Conservation (phyloP, 257 asterid genomes). For the Gentiana straminea region DNA sequence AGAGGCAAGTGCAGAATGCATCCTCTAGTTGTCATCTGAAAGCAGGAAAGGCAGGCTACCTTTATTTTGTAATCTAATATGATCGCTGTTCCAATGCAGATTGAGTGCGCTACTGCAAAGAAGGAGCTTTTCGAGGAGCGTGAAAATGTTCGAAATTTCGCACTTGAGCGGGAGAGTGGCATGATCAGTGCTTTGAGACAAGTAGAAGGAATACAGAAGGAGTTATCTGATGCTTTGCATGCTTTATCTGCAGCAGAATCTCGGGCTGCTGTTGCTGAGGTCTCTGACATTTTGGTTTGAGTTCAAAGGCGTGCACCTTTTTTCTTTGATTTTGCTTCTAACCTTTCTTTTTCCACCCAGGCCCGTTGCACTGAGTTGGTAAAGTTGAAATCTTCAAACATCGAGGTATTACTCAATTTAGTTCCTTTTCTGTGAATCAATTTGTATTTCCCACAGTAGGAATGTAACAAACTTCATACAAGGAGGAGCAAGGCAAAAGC, state of each 20-base stretch:
- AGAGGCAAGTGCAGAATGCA: too few relatives aligned
- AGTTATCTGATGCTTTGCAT: conserved; percentile 48
- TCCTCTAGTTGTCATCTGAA: too few relatives aligned
- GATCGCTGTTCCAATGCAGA: conserved; percentile 26
- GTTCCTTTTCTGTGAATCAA: neutral
- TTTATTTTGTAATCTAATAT: too few relatives aligned
- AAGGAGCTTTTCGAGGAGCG: conserved; percentile 79
- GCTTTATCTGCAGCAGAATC: conserved; percentile 68
- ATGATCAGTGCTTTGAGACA: conserved; percentile 47
- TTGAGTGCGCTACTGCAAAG: conserved; percentile 95
- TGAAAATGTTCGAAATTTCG: conserved; percentile 51
- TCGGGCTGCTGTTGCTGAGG: conserved; percentile 89
- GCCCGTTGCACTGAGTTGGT: conserved; percentile 64
- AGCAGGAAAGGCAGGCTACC: too few relatives aligned
- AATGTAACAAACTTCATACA: too few relatives aligned
- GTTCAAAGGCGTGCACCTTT: neutral
- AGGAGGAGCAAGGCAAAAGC: too few relatives aligned
- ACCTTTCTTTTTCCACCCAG: conserved; percentile 26
- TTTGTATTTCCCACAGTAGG: neutral
- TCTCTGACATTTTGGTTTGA: conserved; percentile 6
- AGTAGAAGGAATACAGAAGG: conserved; percentile 59
- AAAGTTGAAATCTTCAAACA: conserved; percentile 39
- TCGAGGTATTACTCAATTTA: conserved; percentile 31
- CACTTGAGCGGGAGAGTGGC: conserved; percentile 51
- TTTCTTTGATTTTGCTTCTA: neutral